These are phyloP conservation scores for Madurella mycetomatis DNA, from an alignment of 2,329 filamentous ascomycete species.

Conservation along the genomic window DNA sequence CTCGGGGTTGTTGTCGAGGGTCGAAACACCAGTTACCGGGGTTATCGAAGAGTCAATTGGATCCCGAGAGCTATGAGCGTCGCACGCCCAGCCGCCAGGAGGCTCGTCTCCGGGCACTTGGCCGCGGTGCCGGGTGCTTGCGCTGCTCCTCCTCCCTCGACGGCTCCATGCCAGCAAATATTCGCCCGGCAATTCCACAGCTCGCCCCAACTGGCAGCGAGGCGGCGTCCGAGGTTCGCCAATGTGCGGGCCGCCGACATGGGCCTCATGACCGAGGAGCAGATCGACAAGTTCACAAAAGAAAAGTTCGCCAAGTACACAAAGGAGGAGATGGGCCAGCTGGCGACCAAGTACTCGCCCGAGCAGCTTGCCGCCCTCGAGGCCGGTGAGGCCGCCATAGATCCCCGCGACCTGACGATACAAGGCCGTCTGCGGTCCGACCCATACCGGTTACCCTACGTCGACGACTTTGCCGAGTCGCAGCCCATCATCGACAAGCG, in stretches of 20 bases:
- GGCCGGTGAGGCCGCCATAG: constrained; percentile 73
- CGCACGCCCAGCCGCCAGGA: constrained; percentile 48
- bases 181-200: constrained; percentile 43
- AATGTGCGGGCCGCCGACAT: constrained; percentile 50
- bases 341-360: constrained; percentile 68
- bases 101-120: constrained; percentile 49
- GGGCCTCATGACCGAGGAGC: constrained; percentile 44
- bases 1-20: constrained; percentile 2
- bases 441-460: constrained; percentile 66
- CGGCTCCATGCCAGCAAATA: constrained; percentile 30
- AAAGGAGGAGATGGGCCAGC: constrained; percentile 56
- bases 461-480: constrained; percentile 77
- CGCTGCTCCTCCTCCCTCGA: constrained; percentile 20
- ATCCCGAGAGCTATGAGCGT: constrained; percentile 44
- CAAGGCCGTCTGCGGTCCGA: constrained; percentile 71
- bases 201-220: constrained; percentile 43
- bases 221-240: constrained; percentile 47
- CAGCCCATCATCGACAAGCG: constrained; percentile 74
- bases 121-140: constrained; percentile 30
- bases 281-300: constrained; percentile 42
- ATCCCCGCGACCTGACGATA: constrained; percentile 66
- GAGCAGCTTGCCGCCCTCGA: constrained; percentile 78
- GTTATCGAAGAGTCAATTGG: constrained; percentile 14
- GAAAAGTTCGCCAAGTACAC: constrained; percentile 61
- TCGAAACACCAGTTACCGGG: constrained; percentile 6